Percentiles rank a stretch among this genome's conserved stretches.
Evolutionary conservation across 768 basidiomycete species (phyloP).

Genomic region (Trametes cinnabarina): DNA sequence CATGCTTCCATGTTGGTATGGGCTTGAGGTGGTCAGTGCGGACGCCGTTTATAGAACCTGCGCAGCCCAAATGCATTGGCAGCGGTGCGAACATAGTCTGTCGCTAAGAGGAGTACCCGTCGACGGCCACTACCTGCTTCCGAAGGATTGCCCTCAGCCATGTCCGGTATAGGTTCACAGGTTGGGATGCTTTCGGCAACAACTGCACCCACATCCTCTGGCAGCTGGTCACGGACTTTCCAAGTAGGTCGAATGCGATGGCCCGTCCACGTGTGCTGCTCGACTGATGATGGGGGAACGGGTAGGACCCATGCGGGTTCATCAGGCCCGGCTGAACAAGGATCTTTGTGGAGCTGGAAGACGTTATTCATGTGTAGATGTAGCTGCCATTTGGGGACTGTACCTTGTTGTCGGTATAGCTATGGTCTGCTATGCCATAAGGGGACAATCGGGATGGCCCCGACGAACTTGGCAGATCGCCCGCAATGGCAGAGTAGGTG

Average conservation of each 20-base stretch:
- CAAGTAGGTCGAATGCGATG: not conserved
- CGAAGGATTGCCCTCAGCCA: not conserved
- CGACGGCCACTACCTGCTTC: not conserved
- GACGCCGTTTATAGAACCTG: slow-evolving; percentile 5
- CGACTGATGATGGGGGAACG: not conserved
- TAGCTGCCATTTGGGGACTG: too few species aligned
- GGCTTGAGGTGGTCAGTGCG: not conserved
- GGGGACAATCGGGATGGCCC: too few species aligned
- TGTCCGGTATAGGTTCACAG: not conserved
- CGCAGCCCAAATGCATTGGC: slow-evolving; percentile 4
- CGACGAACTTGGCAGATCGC: too few species aligned
- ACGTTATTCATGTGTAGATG: too few species aligned
- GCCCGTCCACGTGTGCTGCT: not conserved
- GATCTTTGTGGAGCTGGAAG: too few species aligned
- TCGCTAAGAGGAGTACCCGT: not conserved
- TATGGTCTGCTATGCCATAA: too few species aligned
- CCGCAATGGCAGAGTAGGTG: too few species aligned
- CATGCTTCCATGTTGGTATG: not conserved
- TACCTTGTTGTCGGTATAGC: too few species aligned
- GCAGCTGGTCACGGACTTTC: not conserved
- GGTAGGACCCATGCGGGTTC: not conserved
- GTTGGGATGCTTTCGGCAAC: not conserved
- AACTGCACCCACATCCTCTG: not conserved
- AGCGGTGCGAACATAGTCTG: not conserved
- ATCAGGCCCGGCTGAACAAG: not conserved